Evolutionary conservation across 176 grass and related monocot species (phyloP).

Genomic region (Aegilops umbellulata): DNA sequence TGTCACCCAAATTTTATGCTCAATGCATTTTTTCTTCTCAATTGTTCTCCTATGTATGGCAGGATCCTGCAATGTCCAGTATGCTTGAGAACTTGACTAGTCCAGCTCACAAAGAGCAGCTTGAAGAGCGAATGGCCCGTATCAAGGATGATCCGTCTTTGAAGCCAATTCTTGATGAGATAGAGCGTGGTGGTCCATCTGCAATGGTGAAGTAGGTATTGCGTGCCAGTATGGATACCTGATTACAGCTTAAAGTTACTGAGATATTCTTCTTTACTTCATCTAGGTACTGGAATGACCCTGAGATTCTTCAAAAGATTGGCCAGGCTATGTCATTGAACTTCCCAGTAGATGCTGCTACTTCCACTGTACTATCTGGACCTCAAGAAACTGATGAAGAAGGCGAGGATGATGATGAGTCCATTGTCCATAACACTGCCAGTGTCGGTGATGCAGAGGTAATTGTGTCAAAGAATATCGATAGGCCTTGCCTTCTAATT

Average conservation of each 20-base stretch:
- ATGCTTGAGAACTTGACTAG: conserved; percentile 81
- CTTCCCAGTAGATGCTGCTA: conserved; percentile 56
- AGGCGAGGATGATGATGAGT: conserved; percentile 65
- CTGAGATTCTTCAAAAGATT: conserved; percentile 87
- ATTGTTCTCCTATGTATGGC: neutral
- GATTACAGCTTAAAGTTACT: neutral
- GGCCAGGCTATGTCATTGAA: conserved; percentile 82
- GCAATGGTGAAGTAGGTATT: conserved; percentile 94
- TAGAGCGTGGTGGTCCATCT: conserved; percentile 76
- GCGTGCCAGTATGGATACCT: neutral
- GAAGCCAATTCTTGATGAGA: conserved; percentile 88
- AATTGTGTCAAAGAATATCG: conserved; percentile 1
- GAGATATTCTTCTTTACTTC: conserved; percentile 12
- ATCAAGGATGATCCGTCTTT: conserved; percentile 86
- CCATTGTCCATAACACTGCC: conserved; percentile 80
- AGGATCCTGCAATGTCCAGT: conserved; percentile 88
- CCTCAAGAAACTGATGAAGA: conserved; percentile 76
- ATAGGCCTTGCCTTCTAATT: neutral
- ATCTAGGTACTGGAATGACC: conserved; percentile 97
- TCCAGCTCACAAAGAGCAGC: conserved; percentile 78
- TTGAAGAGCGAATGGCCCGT: conserved; percentile 79
- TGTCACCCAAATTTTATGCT: neutral
- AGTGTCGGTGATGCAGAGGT: conserved; percentile 93
- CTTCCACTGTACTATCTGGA: conserved; percentile 41
- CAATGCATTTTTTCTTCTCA: neutral